Evolutionary conservation across 1,284 basidiomycete species (phyloP), one percentile per base, ranked within the genome.

Genomic region (Tilletia horrida): DNA sequence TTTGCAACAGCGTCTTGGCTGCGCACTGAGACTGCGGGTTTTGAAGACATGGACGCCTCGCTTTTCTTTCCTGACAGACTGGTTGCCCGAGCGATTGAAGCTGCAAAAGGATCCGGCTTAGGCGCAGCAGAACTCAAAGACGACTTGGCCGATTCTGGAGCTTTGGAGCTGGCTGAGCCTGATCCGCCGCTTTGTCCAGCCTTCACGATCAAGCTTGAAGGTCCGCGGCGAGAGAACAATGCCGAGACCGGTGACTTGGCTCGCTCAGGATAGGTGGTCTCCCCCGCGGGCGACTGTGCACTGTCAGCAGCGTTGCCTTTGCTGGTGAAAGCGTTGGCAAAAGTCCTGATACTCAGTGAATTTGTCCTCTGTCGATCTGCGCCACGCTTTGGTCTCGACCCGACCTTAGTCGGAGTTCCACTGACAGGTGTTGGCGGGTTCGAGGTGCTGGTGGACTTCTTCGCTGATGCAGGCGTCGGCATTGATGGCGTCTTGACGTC

Each of bases 161-260:
- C 35, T 40, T 40, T 40, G 4, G 35, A 11, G 11, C 35, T 40
- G 11, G 6, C 35, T 11, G 35, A 40, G 4, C 6, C 35, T 11
- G 35, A 40, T 18, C 7, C 16, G 6, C 21, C 45, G 16, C 45
- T 48, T 48, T 48, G 45, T 7, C 29, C 55, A 18, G 55, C 31
- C 31, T 59, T 59, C 27, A 27, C 27, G 14, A 59, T 35, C 55
- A 59, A 21, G 21, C 27, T 40, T 9, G 27, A 18, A 3, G 29
- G 27, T 9, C 55, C 55, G 2, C 55, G 55, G 27, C 55, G 55
- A 29, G 55, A 59, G 47, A 67, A 55, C 2, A 67, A 35, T 23
- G 29, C 50, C 27, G 62, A 47, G 42, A 69, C 68, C 1, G 76
- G 75, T 23, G 73, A 75, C 62, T 74, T 78, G 13, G 70, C 67